Base-by-base conservation (phyloP, 1,139 yeast genomes). In the Williopsis jadinii region DNA sequence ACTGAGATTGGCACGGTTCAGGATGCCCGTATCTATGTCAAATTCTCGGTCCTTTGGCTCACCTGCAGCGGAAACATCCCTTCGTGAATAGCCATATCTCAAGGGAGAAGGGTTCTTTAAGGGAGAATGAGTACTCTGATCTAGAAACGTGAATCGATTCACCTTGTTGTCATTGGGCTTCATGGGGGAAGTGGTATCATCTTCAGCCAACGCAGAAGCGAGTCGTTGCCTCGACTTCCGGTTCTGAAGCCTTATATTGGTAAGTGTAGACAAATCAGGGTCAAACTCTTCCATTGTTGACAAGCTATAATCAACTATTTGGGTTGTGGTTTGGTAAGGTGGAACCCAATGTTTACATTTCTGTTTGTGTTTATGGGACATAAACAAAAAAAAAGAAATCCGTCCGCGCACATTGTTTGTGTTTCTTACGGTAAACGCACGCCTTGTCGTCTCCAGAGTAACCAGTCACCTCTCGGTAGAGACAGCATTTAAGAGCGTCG, bases 221-320 rank as follows among this genome's bases (percentile, higher is more conserved):
- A 49, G 34, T 28, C 48, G 43, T 29, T 49, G 50, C 32, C 44
- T 47, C 9, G 52, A 40, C 13, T 43, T 30, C 12, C 47, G 41
- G 41, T 47, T 51, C 34, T 43, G 35, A 11, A 51, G 40, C 5
- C 55, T 40, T 4, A 52, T 38, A 13, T 44, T 46, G 10, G 54
- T 49, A 19, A 52, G 40, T 4, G 50, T 49, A 2, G 56, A 52
- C 9, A 52, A 37, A 12, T 51, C 52, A 9, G 44, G 40, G 24
- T 50, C 51, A 32, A 39, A 24, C 1, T 33, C 13, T 6, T 28
- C n/a, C 35, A 33, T 33, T 33, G 12, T 19, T 19, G 6, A 19
- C 24, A 19, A 19, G 4, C 24, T 19, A 19, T 19, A 6, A 19
- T 19, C 24, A 6, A 19, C 6, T 19, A 6, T 4, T 19, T 19